Evolutionary conservation across 2,329 filamentous ascomycete genomes (phyloP).

Genomic region (Clonostachys sp.): DNA sequence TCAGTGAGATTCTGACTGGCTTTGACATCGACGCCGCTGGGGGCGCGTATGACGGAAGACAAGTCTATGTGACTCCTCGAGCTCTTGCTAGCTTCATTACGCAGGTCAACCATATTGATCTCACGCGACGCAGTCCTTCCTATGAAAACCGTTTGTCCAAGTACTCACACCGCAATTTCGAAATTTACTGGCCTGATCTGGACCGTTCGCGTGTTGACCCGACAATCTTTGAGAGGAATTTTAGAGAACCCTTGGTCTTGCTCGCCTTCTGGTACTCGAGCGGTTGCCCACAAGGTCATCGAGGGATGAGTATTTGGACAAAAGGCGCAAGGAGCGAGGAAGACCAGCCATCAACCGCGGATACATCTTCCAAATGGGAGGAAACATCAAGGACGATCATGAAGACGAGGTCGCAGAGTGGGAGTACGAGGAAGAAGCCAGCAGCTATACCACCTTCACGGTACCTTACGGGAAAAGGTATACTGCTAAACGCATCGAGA

Average conservation of each 20-base stretch:
- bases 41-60: slow-evolving; percentile 73
- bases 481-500: slow-evolving; percentile 70
- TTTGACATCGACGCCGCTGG: slow-evolving; percentile 87
- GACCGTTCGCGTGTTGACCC: slow-evolving; percentile 76
- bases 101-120: slow-evolving; percentile 75
- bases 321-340: slow-evolving; percentile 68
- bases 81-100: slow-evolving; percentile 77
- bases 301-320: slow-evolving; percentile 65
- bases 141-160: slow-evolving; percentile 87
- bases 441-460: slow-evolving; percentile 74
- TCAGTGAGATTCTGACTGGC: slow-evolving; percentile 80
- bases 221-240: slow-evolving; percentile 81
- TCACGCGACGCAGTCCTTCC: slow-evolving; percentile 74
- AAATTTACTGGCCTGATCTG: slow-evolving; percentile 73
- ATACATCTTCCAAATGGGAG: slow-evolving; percentile 37
- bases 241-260: slow-evolving; percentile 71
- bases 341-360: slow-evolving; percentile 51
- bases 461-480: slow-evolving; percentile 62
- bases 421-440: slow-evolving; percentile 71
- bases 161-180: slow-evolving; percentile 82
- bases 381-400: slow-evolving; percentile 72
- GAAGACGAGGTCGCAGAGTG: slow-evolving; percentile 83
- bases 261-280: slow-evolving; percentile 75
- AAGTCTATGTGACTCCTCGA: slow-evolving; percentile 75
- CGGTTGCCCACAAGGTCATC: slow-evolving; percentile 65